Conservation (phyloP, 768 basidiomycete species). For the Leucocoprinus birnbaumii region DNA sequence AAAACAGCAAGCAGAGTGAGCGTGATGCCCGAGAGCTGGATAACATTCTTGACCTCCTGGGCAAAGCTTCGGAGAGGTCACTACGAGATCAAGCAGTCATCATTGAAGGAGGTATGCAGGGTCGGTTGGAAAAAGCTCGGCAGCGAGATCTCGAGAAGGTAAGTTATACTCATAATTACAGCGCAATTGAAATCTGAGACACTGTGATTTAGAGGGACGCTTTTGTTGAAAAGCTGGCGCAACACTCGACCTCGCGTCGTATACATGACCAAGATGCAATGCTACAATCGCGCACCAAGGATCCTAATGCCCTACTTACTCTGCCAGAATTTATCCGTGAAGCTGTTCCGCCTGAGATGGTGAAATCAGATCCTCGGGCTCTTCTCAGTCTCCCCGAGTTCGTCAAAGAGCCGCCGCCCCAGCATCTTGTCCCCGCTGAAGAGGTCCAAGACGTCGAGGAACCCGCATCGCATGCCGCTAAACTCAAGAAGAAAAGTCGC, state of each 20-base stretch:
- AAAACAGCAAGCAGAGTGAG: constrained; percentile 40
- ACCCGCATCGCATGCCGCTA: constrained; percentile 15
- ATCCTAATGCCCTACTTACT: constrained; percentile 51
- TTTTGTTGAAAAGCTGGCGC: constrained; percentile 72
- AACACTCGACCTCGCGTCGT: constrained; percentile 71
- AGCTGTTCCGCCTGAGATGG: constrained; percentile 32
- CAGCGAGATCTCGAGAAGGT: constrained; percentile 67
- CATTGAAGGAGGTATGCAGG: constrained; percentile 58
- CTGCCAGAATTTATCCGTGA: constrained; percentile 67
- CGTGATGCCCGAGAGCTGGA: constrained; percentile 59
- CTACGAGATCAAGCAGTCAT: constrained; percentile 69
- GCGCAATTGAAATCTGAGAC: constrained; percentile 11
- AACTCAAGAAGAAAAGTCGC: constrained; percentile 31
- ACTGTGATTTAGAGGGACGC: constrained; percentile 52
- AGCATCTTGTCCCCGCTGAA: constrained; percentile 18
- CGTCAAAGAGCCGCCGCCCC: constrained; percentile 45
- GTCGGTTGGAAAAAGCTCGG: constrained; percentile 50
- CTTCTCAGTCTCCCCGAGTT: constrained; percentile 60
- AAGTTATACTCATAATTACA: constrained; percentile 12
- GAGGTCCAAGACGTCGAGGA: constrained; percentile 10
- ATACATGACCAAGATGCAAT: constrained; percentile 79
- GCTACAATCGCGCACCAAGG: constrained; percentile 39
- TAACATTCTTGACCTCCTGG: constrained; percentile 66
- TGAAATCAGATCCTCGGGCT: constrained; percentile 35
- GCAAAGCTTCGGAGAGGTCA: constrained; percentile 66